phyloP scores from a whole-genome alignment of 2,329 filamentous ascomycete species.

The Neopestalotiopsis rosae region DNA sequence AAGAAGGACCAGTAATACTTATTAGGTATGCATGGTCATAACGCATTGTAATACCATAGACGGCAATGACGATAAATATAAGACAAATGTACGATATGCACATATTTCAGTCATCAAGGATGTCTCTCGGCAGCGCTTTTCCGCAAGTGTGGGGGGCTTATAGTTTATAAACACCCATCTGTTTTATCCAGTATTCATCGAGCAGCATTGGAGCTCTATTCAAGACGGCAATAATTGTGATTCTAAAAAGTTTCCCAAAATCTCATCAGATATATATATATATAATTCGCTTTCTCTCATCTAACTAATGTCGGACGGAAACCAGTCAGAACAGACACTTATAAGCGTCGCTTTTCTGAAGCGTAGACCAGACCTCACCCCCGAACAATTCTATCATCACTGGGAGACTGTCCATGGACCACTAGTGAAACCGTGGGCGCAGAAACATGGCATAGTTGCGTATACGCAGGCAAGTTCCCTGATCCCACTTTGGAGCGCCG shows the following conservation, averaged over 20 bases:
- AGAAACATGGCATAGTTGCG: conserved; percentile 36
- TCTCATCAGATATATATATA: background rate
- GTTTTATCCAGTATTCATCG: background rate
- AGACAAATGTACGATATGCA: background rate
- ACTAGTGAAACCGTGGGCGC: conserved; percentile 39
- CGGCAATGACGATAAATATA: background rate
- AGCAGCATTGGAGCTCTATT: background rate
- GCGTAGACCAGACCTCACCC: conserved; percentile 34
- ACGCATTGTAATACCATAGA: background rate
- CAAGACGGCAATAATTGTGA: too few species aligned
- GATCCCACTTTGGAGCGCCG: background rate
- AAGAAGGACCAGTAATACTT: conserved; percentile 13
- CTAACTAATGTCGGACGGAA: background rate
- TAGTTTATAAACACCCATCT: background rate
- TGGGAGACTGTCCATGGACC: conserved; percentile 39
- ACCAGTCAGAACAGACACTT: conserved; percentile 7
- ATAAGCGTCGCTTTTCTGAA: conserved; percentile 31
- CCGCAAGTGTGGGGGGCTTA: conserved; percentile 2
- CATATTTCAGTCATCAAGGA: background rate
- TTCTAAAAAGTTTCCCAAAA: too few species aligned
- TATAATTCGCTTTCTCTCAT: background rate
- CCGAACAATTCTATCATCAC: conserved; percentile 39
- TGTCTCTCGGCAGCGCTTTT: conserved; percentile 4
- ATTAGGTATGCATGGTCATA: background rate
- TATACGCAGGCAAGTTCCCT: conserved; percentile 35